Evolutionary conservation across 1,139 yeast species (phyloP), one percentile per base, ranked within the genome.

Genomic region (Wickerhamiella infanticola): DNA sequence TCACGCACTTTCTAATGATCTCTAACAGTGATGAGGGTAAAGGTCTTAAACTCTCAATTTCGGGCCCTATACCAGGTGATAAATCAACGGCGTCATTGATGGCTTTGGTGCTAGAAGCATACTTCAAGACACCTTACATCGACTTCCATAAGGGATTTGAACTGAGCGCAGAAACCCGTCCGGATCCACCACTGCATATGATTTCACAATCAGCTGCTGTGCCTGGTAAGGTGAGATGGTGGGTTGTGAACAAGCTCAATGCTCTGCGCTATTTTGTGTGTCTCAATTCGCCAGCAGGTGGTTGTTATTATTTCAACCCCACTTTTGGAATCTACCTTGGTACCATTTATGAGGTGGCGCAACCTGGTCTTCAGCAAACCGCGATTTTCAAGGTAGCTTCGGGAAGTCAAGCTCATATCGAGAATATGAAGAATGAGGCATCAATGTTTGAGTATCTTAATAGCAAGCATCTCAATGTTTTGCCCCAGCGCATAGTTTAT

Each of bases 401-500:
- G 2, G 3, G 13, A 11, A 24, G 24, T 27, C 40, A 46, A n/a
- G n/a, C 29, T 1, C 35, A n/a, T 3, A 40, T 40, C 7, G 39
- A 43, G 24, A 38, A 35, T 25, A 44, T 57, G 24, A 51, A 53
- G 18, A 46, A 47, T 6, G 60, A 58, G 41, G 60, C 62, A 4
- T 51, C 55, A 3, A 49, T 59, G 45, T 55, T 55, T 39, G 60
- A 56, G 37, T 55, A 56, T 38, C 48, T 59, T 13, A 53, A 48
- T 18, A 45, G 45, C 33, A 44, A 47, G 25, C 40, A 50, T 4
- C 37, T 52, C 5, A 36, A 27, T 4, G 43, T 46, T 5, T 53
- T 56, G 1, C 58, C 62, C 1, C 45, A 45, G 29, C 46, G 50
- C n/a, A 48, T 55, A 33, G 47, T 52, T 1, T 58, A 48, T 41